These are phyloP conservation scores for Lichtheimia corymbifera DNA, from an alignment of 371 early-diverging fungal genomes.

Conservation along the genomic window DNA sequence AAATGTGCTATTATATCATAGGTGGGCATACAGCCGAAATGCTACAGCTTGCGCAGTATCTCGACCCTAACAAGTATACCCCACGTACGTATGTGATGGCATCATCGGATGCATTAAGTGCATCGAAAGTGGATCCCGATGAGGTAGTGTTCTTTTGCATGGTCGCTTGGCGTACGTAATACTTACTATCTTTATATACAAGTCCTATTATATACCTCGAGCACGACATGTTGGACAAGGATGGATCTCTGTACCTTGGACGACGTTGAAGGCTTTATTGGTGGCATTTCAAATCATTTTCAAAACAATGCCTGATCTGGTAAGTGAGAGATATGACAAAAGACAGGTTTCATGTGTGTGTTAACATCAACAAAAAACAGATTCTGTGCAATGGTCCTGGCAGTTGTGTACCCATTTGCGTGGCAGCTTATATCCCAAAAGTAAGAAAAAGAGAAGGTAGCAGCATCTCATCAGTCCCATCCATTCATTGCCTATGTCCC, in stretches of 20 bases:
- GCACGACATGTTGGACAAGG: conserved; percentile 75
- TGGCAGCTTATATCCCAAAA: conserved; percentile 60
- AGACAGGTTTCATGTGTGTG: no score
- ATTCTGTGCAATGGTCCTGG: conserved; percentile 94
- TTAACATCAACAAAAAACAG: conserved; percentile 26
- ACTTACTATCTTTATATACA: not conserved
- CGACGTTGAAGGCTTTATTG: conserved; percentile 46
- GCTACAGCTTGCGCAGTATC: conserved; percentile 58
- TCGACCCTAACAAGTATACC: conserved; percentile 49
- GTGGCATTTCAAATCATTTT: conserved; percentile 39
- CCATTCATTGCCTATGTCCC: not conserved
- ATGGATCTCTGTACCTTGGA: conserved; percentile 60
- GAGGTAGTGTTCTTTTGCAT: no score
- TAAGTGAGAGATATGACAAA: conserved; percentile 19
- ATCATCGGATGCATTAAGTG: conserved; percentile 58
- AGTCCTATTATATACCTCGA: conserved; percentile 49
- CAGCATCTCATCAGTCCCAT: not conserved
- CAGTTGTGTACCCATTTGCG: conserved; percentile 84
- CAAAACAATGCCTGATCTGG: conserved; percentile 56
- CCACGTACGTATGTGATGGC: conserved; percentile 70
- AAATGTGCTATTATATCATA: conserved; percentile 3
- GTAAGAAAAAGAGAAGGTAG: conserved; percentile 32
- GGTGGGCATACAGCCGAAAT: conserved; percentile 85
- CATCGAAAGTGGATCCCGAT: conserved; percentile 40
- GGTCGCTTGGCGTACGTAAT: no score